Evolutionary conservation across 2,329 filamentous ascomycete species (phyloP).

Genomic region (Ascochyta fabae): DNA sequence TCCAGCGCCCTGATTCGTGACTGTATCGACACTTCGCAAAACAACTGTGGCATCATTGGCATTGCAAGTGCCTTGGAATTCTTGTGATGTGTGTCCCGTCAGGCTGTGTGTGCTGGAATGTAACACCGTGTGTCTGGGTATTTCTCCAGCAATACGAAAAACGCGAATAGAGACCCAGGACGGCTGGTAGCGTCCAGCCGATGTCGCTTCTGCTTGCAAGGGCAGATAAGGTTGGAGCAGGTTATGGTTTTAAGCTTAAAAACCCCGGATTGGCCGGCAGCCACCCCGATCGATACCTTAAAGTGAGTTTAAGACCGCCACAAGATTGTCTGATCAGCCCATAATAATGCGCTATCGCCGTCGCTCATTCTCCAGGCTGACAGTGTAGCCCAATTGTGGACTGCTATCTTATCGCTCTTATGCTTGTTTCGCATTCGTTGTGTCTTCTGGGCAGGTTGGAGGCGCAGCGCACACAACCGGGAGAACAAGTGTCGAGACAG

Average conservation of each 20-base stretch:
- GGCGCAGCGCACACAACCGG: constrained; percentile 6
- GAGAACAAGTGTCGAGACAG: neutral
- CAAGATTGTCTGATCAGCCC: constrained; percentile 19
- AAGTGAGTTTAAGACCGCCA: constrained; percentile 19
- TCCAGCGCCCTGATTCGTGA: constrained; percentile 12
- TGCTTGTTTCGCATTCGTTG: neutral
- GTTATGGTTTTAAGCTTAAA: constrained; percentile 50
- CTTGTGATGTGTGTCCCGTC: neutral
- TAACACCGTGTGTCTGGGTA: neutral
- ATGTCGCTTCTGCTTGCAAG: constrained; percentile 37
- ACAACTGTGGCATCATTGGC: constrained; percentile 2
- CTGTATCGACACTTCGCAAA: neutral
- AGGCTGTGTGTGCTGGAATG: neutral
- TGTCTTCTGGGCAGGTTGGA: constrained; percentile 1
- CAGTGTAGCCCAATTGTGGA: neutral
- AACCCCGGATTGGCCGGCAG: constrained; percentile 28
- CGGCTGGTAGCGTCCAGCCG: constrained; percentile 25
- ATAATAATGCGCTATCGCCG: constrained; percentile 5
- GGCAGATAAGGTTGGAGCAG: constrained; percentile 46
- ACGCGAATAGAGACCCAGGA: neutral
- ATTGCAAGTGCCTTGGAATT: constrained; percentile 1
- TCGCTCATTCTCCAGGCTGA: neutral
- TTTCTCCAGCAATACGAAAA: constrained; percentile 5
- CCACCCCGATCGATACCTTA: constrained; percentile 11
- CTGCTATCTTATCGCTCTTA: neutral